These are phyloP conservation scores for Prinsepia uniflora DNA, from an alignment of 306 rosid species.

Conservation along the genomic window DNA sequence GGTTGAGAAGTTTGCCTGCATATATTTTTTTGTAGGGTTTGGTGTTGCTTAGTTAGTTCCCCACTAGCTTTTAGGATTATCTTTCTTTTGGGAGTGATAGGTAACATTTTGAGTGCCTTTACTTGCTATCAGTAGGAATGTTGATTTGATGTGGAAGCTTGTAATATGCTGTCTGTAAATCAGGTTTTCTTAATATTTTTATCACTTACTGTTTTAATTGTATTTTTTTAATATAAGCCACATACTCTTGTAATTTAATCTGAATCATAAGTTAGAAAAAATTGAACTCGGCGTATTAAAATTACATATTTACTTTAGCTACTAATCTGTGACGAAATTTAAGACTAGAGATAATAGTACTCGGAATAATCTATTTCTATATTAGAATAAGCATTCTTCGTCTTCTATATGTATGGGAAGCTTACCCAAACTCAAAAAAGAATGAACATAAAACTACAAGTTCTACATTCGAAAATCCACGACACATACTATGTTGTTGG, in stretches of 20 bases:
- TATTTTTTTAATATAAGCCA: too few species aligned
- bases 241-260: too few species aligned
- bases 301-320: too few species aligned
- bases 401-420: neutral
- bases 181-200: neutral
- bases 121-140: neutral
- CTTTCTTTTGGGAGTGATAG: too few species aligned
- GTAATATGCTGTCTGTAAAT: neutral
- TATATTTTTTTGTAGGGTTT: neutral
- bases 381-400: neutral
- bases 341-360: neutral
- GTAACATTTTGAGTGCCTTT: neutral
- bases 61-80: neutral
- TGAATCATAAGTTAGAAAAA: too few species aligned
- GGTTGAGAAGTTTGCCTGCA: conserved; percentile 2
- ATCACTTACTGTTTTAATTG: neutral
- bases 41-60: conserved; percentile 8
- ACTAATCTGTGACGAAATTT: neutral
- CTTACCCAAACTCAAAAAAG: neutral
- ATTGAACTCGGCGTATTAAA: too few species aligned
- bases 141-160: neutral
- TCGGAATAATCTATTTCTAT: too few species aligned
- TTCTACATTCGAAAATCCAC: conserved; percentile 57
- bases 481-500: conserved; percentile 30
- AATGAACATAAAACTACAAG: neutral